Conservation (phyloP, 495 filamentous ascomycete species). For the Evansstolkia leycettana region DNA sequence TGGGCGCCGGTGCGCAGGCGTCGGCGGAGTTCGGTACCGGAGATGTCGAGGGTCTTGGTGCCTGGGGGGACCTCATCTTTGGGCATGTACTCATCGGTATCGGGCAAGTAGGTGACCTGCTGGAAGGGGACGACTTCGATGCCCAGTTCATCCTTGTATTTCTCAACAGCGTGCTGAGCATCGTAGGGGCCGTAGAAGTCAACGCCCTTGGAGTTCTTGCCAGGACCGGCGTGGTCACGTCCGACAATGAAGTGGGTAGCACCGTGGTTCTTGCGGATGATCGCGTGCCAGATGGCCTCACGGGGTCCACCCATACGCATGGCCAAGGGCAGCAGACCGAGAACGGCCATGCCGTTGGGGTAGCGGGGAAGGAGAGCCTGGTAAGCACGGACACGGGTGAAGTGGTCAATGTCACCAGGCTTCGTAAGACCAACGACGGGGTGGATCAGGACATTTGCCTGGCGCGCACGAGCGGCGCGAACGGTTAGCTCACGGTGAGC, state of each 20-base stretch:
- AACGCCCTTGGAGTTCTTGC: conserved; percentile 88
- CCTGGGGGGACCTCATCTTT: conserved; percentile 78
- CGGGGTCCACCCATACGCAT: conserved; percentile 99
- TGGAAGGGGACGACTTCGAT: conserved; percentile 99
- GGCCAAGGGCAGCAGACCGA: conserved; percentile 87
- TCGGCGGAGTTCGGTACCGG: conserved; percentile 84
- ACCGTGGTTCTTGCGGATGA: conserved; percentile 99
- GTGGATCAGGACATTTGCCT: conserved; percentile 98
- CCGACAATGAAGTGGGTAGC: conserved; percentile 99
- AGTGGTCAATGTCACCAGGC: conserved; percentile 98
- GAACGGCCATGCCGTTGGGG: conserved; percentile 97
- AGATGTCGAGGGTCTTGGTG: conserved; percentile 88
- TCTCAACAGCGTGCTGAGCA: conserved; percentile 94
- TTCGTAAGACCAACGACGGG: conserved; percentile 97
- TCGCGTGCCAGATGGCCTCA: conserved; percentile 99
- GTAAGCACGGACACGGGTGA: conserved; percentile 97
- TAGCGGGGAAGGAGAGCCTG: conserved; percentile 93
- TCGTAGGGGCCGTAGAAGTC: conserved; percentile 99
- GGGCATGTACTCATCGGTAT: conserved; percentile 90
- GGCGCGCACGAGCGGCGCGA: conserved; percentile 83
- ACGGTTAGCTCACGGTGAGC: conserved; percentile 96
- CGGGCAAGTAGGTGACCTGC: conserved; percentile 97
- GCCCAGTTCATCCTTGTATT: conserved; percentile 89
- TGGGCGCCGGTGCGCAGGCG: conserved; percentile 81
- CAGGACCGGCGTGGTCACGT: conserved; percentile 92